A percentile compares a stretch with the other conserved stretches of the same genome.
These are phyloP conservation scores for Phytophthora idaei DNA, from an alignment of 352 stramenopile species.

Conservation along the genomic window DNA sequence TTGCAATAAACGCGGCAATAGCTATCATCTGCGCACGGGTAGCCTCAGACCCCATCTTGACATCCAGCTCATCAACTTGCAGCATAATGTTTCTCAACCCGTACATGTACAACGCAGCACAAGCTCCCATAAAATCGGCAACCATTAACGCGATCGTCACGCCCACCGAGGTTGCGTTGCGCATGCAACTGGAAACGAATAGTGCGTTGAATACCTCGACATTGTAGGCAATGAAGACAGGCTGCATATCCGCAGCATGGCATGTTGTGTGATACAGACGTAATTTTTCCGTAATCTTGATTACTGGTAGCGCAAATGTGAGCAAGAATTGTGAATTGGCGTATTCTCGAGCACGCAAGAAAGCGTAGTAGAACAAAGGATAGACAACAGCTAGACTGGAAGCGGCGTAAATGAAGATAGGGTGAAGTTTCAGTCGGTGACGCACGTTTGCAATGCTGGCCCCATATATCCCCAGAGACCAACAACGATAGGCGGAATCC, in stretches of 20 bases:
- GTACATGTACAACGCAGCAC: conserved; percentile 15
- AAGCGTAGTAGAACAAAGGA: conserved; percentile 31
- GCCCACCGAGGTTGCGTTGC: conserved; percentile 26
- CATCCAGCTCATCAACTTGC: conserved; percentile 11
- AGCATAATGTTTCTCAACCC: conserved; percentile 13
- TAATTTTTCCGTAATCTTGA: conserved; percentile 32
- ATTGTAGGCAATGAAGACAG: conserved; percentile 32
- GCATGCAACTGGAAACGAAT: conserved; percentile 44
- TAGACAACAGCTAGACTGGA: conserved; percentile 28
- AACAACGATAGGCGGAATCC: conserved; percentile 21
- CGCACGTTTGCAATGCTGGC: not conserved
- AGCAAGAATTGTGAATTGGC: conserved; percentile 23
- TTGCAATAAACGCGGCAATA: conserved; percentile 17
- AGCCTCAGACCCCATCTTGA: conserved; percentile 12
- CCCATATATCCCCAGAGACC: conserved; percentile 27
- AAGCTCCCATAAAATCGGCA: conserved; percentile 28
- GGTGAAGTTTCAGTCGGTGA: conserved; percentile 15
- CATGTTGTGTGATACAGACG: conserved; percentile 24
- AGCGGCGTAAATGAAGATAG: conserved; percentile 20
- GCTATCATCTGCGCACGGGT: conserved; percentile 17
- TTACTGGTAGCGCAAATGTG: conserved; percentile 21
- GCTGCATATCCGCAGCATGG: conserved; percentile 28
- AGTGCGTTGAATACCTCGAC: conserved; percentile 43
- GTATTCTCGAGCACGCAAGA: conserved; percentile 16
- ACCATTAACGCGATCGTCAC: conserved; percentile 32